Evolutionary conservation across 192 early-diverging fungal species (phyloP).

Genomic region (Backusella mclennaniae): DNA sequence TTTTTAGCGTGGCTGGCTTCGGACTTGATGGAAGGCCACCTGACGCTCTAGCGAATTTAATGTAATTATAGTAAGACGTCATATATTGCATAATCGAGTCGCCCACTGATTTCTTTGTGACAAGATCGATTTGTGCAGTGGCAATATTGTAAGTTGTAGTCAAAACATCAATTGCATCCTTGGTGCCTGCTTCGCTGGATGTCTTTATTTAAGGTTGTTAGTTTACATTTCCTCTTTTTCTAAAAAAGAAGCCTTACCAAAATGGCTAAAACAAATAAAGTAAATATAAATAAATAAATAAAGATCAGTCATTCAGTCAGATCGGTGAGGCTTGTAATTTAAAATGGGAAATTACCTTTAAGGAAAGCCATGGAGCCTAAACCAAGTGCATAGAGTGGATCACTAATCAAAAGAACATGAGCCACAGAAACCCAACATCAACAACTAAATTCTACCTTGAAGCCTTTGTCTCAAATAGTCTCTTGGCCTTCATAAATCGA

Average conservation of each 20-base stretch:
- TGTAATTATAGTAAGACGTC: constrained; percentile 20
- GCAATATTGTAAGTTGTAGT: constrained; percentile 20
- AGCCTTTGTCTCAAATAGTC: constrained; percentile 44
- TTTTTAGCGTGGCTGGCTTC: constrained; percentile 2
- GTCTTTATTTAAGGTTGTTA: neutral
- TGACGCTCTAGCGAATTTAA: constrained; percentile 10
- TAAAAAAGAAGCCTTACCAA: constrained; percentile 15
- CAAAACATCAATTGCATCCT: constrained; percentile 24
- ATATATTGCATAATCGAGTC: constrained; percentile 39
- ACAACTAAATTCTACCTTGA: constrained; percentile 12
- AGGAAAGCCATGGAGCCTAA: constrained; percentile 26
- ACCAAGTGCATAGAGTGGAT: constrained; percentile 54
- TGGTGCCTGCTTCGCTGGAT: constrained; percentile 12
- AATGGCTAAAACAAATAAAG: constrained; percentile 18
- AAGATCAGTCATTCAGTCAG: neutral
- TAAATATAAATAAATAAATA: neutral
- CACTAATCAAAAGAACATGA: constrained; percentile 17
- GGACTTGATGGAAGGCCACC: constrained; percentile 1
- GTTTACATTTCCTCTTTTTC: neutral
- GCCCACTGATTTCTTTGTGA: constrained; percentile 33
- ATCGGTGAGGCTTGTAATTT: neutral
- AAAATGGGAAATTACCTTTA: constrained; percentile 13
- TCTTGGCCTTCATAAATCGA: constrained; percentile 49
- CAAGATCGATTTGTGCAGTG: constrained; percentile 18
- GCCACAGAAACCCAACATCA: neutral